Evolutionary conservation across 2,329 filamentous ascomycete species (phyloP).

Genomic region (Passalora sequoiae): DNA sequence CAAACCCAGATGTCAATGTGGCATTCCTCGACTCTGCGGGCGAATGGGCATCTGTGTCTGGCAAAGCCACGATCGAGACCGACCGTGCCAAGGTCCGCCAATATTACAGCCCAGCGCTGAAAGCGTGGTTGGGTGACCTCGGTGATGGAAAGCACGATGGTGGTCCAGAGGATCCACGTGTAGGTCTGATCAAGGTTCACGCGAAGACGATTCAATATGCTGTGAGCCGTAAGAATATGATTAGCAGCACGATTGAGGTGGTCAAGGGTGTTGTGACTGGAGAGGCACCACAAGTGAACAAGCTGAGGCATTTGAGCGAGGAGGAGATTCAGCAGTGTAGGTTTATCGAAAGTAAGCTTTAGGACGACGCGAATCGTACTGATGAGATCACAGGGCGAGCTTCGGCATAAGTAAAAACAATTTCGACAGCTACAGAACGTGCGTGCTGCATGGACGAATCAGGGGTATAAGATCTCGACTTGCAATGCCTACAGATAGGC

Average conservation of each 20-base stretch:
- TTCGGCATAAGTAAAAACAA: slow-evolving; percentile 5
- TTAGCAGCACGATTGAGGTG: slow-evolving; percentile 63
- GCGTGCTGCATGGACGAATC: neutral
- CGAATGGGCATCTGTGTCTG: slow-evolving; percentile 84
- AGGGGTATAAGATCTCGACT: too few species aligned
- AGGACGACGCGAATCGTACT: too few species aligned
- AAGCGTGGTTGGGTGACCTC: slow-evolving; percentile 82
- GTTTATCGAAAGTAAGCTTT: too few species aligned
- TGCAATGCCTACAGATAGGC: too few species aligned
- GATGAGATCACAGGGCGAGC: slow-evolving; percentile 7
- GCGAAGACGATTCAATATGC: slow-evolving; percentile 68
- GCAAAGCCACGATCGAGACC: slow-evolving; percentile 62
- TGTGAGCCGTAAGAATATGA: slow-evolving; percentile 54
- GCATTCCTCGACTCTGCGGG: slow-evolving; percentile 66
- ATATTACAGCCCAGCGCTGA: slow-evolving; percentile 67
- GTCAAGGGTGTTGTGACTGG: slow-evolving; percentile 72
- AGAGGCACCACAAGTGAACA: slow-evolving; percentile 66
- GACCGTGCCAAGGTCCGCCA: slow-evolving; percentile 65
- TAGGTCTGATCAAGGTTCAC: slow-evolving; percentile 74
- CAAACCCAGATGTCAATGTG: slow-evolving; percentile 71
- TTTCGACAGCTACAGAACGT: neutral
- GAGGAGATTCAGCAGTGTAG: slow-evolving; percentile 59
- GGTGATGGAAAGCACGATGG: slow-evolving; percentile 80
- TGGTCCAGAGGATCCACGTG: slow-evolving; percentile 72
- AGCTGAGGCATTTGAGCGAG: slow-evolving; percentile 66